phyloP scores from a whole-genome alignment of 768 basidiomycete genomes.

The Mycena kentingensis region DNA sequence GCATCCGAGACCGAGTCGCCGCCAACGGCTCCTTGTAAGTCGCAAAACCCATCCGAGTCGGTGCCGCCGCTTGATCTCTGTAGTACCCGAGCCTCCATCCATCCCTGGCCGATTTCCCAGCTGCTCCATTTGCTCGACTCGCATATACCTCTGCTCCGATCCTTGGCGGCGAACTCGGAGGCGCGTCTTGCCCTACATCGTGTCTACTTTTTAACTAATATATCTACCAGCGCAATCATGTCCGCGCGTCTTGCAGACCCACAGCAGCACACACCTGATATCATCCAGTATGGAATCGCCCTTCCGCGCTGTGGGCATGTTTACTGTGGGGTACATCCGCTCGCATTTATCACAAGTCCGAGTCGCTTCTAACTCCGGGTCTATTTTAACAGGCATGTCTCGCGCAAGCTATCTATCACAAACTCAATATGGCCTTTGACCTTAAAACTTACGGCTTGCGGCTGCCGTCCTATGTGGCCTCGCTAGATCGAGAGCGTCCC shows the following conservation, averaged over 20 bases:
- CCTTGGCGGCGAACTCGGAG: slow-evolving; percentile 19
- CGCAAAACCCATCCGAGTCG: not conserved
- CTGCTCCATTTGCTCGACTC: slow-evolving; percentile 5
- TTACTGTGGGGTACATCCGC: slow-evolving; percentile 2
- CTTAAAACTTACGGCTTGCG: slow-evolving; percentile 14
- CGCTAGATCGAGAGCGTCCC: not conserved
- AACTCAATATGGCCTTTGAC: slow-evolving; percentile 23
- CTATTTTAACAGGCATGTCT: slow-evolving; percentile 17
- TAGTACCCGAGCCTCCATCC: slow-evolving; percentile 2
- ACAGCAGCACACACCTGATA: not conserved
- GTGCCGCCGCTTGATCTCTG: not conserved
- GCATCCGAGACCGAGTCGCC: not conserved
- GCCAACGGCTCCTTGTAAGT: not conserved
- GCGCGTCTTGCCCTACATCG: not conserved
- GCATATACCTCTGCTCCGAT: slow-evolving; percentile 9
- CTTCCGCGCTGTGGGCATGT: slow-evolving; percentile 4
- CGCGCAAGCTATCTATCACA: slow-evolving; percentile 22
- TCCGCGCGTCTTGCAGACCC: not conserved
- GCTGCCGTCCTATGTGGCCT: slow-evolving; percentile 2
- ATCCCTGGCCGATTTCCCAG: not conserved
- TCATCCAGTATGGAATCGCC: slow-evolving; percentile 8
- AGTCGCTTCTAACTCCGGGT: too few relatives aligned
- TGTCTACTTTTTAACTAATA: not conserved
- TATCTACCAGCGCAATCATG: slow-evolving; percentile 5
- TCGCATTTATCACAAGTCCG: not conserved